phyloP scores from a whole-genome alignment of 2,329 filamentous ascomycete genomes.

The Sphaerulina populicola region DNA sequence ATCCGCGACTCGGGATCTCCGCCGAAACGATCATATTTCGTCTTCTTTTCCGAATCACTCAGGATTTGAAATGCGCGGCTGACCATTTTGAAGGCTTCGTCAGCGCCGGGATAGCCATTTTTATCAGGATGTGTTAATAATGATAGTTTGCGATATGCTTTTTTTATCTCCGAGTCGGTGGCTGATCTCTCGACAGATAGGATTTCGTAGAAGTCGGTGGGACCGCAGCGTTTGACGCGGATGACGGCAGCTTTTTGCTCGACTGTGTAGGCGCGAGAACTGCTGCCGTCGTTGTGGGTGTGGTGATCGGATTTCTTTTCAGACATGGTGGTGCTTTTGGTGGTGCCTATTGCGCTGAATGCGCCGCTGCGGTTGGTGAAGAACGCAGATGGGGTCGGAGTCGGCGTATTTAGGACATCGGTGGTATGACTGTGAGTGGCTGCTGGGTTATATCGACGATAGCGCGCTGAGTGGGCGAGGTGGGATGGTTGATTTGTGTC shows the following conservation, averaged over 20 bases:
- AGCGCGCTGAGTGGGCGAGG: neutral
- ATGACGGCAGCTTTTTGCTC: slow-evolving; percentile 90
- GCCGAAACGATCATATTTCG: slow-evolving; percentile 79
- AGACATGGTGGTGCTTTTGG: slow-evolving; percentile 9
- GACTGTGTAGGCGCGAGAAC: slow-evolving; percentile 68
- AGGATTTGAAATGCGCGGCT: slow-evolving; percentile 86
- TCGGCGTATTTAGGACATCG: too few relatives aligned
- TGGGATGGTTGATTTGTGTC: neutral
- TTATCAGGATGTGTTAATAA: slow-evolving; percentile 97
- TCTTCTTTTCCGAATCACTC: slow-evolving; percentile 86
- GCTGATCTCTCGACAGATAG: slow-evolving; percentile 62
- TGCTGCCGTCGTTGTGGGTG: slow-evolving; percentile 68
- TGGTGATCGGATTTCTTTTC: slow-evolving; percentile 35
- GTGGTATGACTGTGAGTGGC: too few relatives aligned
- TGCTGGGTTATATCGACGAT: neutral
- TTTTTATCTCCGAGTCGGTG: slow-evolving; percentile 84
- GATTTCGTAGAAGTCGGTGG: slow-evolving; percentile 94
- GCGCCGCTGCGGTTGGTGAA: neutral
- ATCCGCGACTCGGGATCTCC: slow-evolving; percentile 89
- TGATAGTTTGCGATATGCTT: slow-evolving; percentile 91
- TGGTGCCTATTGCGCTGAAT: neutral
- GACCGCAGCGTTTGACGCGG: slow-evolving; percentile 72
- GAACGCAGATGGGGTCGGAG: slow-evolving; percentile 1
- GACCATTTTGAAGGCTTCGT: slow-evolving; percentile 98
- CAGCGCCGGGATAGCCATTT: slow-evolving; percentile 89